These are phyloP conservation scores for Mangifera indica DNA, from an alignment of 345 rosid species.

Conservation along the genomic window DNA sequence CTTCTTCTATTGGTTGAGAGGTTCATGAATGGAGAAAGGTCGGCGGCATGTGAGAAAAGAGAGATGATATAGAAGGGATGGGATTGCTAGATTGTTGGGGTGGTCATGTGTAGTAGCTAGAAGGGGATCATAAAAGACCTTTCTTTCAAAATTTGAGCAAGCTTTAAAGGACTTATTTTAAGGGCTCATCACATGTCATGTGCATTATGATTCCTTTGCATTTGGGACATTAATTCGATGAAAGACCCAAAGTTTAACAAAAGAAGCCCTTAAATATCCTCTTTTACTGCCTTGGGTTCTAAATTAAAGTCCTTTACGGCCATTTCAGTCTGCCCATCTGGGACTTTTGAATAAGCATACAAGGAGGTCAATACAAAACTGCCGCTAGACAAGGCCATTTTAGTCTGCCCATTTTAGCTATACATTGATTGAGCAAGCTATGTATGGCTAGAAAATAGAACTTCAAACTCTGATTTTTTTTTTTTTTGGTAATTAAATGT, in stretches of 20 bases:
- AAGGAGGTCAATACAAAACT: no score
- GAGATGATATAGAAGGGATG: constrained; percentile 6
- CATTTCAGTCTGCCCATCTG: constrained; percentile 5
- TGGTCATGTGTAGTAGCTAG: constrained; percentile 36
- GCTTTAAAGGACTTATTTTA: constrained; percentile 23
- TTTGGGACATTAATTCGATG: constrained; percentile 38
- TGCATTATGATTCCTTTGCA: constrained; percentile 37
- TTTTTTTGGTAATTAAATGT: no score
- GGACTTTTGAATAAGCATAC: neutral
- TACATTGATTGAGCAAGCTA: no score
- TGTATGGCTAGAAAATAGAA: neutral
- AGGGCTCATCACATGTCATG: constrained; percentile 36
- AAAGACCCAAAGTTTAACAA: constrained; percentile 26
- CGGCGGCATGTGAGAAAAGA: constrained; percentile 38
- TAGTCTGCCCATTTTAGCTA: constrained; percentile 3
- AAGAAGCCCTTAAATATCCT: constrained; percentile 17
- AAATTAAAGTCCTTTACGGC: constrained; percentile 33
- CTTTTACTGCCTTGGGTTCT: constrained; percentile 45
- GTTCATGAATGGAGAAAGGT: constrained; percentile 2
- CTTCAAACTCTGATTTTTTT: neutral
- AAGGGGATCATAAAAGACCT: constrained; percentile 4
- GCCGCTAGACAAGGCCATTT: no score
- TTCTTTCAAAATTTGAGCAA: constrained; percentile 22
- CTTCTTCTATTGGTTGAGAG: neutral
- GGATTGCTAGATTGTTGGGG: constrained; percentile 27